A percentile compares a stretch with the other conserved stretches of the same genome.
Evolutionary conservation across 345 rosid species (phyloP).

Genomic region (Mercurialis annua): DNA sequence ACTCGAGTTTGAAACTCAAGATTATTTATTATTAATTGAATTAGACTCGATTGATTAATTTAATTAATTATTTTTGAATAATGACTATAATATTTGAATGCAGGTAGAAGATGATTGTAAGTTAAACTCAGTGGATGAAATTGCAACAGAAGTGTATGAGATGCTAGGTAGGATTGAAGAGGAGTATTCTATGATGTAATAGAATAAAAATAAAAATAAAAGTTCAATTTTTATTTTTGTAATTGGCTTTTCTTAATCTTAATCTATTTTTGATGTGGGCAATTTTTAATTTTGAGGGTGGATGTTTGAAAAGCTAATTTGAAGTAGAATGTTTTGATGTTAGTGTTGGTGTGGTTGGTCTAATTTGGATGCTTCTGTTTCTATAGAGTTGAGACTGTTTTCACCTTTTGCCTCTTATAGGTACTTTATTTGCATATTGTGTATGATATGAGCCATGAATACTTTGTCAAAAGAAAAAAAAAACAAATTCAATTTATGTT

Average conservation of each 20-base stretch:
- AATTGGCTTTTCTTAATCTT: not conserved
- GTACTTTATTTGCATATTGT: not conserved
- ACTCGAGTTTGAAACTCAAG: no score
- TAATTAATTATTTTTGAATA: not conserved
- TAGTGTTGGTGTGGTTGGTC: constrained; percentile 10
- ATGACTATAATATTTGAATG: constrained; percentile 5
- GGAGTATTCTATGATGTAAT: constrained; percentile 24
- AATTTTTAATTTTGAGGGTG: constrained; percentile 22
- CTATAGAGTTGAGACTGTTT: not conserved
- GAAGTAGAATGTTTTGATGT: constrained; percentile 18
- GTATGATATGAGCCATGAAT: no score
- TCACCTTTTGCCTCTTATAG: not conserved
- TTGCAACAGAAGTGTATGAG: constrained; percentile 64
- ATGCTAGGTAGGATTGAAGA: constrained; percentile 62
- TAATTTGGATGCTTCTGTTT: constrained; percentile 15
- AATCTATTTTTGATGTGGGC: constrained; percentile 13
- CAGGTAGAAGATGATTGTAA: constrained; percentile 90
- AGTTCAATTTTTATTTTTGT: constrained; percentile 16
- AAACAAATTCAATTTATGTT: not conserved
- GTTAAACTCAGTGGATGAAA: constrained; percentile 70
- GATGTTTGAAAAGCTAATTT: constrained; percentile 18
- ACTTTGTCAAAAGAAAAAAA: no score
- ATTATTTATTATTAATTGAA: not conserved
- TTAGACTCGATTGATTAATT: not conserved
- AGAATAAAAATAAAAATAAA: not conserved